Evolutionary conservation across 306 rosid species (phyloP).

Genomic region (Trifolium repens): DNA sequence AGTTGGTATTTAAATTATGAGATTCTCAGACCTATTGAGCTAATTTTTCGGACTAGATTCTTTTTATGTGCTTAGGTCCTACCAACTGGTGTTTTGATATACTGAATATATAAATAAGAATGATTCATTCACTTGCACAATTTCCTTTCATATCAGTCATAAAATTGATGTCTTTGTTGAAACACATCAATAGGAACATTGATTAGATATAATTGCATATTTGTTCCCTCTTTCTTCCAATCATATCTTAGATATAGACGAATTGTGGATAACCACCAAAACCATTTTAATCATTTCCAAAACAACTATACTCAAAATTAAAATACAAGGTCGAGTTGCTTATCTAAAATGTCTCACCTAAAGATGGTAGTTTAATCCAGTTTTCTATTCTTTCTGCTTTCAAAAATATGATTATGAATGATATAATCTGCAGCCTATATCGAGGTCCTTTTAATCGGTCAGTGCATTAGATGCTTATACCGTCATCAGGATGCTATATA

Average conservation of each 20-base stretch:
- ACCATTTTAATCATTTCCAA: neutral
- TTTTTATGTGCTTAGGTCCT: too few relatives aligned
- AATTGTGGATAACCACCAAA: neutral
- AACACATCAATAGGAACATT: neutral
- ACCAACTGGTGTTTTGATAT: too few relatives aligned
- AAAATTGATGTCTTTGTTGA: neutral
- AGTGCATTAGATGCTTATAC: too few relatives aligned
- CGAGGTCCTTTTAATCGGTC: too few relatives aligned
- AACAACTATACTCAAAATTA: neutral
- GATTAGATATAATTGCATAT: neutral
- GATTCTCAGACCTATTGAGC: too few relatives aligned
- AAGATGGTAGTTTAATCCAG: neutral
- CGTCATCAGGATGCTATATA: too few relatives aligned
- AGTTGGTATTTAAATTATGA: too few relatives aligned
- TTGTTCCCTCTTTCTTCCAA: neutral
- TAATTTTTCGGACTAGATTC: too few relatives aligned
- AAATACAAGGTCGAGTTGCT: neutral
- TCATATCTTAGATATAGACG: neutral
- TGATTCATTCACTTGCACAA: neutral
- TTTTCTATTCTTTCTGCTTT: neutral
- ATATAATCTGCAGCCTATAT: neutral
- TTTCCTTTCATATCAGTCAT: neutral
- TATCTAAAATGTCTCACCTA: slow-evolving; percentile 15
- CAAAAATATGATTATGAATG: neutral
- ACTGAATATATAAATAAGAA: too few relatives aligned